Evolutionary conservation across 2,329 filamentous ascomycete species (phyloP), one percentile per base, ranked within the genome.

Genomic region (Mycosphaerella sp.): DNA sequence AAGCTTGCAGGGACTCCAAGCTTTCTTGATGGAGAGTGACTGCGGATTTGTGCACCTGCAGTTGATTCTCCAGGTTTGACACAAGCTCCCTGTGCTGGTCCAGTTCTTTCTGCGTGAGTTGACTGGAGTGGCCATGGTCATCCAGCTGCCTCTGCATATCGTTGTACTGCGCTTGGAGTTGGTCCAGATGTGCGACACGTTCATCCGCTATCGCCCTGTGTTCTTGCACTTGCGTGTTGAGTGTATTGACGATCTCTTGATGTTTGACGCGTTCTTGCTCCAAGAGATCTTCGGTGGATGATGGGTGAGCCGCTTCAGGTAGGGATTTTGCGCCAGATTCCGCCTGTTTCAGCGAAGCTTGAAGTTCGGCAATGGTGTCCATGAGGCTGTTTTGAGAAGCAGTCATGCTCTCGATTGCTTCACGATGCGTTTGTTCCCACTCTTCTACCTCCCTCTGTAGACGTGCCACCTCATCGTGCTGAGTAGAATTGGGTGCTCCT

Each of bases 361-460:
- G 87, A 1, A 97, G 80, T 45, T 89, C 82, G 21, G 78, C 74
- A 48, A 95, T 85, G 0, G 85, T 91, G 51, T 78, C 75, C 49
- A 83, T 79, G 67, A 96, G 83, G 59, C 86, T 79, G 48, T 80
- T 77, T 72, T 96, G 89, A 0, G 86, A 87, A 11, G 76, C 74
- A 61, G 86, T 81, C 74, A 95, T 83, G 1, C 83, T 81, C 53
- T 84, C 78, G 29, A 95, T 76, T 0, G 84, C 83, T 40, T 78
- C 74, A 61, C 85, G 75, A 69, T 96, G 90, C 73, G 88, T 91
- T 46, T 70, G 73, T 67, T 93, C 84, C 88, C 89, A 93, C 46
- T 78, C 76, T 0, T 76, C 76, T 23, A 95, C 78, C 65, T 95
- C 89, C 1, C 78, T 71, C 65, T 93, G 80, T 6, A 96, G 78